Evolutionary conservation across 148 eudicot genomes (phyloP).

Genomic region (Diospyros lotus): DNA sequence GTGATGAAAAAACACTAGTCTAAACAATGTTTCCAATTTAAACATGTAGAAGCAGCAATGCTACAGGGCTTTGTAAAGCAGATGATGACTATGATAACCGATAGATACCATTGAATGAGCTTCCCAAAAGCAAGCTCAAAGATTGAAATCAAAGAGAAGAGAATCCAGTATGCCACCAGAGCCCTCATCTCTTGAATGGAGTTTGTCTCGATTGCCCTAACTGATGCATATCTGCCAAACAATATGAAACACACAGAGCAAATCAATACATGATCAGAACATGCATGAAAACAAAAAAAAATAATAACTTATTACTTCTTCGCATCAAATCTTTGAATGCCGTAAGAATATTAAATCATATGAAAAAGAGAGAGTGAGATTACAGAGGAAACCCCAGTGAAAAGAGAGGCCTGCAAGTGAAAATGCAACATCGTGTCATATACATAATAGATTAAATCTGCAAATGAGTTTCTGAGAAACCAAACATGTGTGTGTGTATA

Average conservation of each 20-base stretch:
- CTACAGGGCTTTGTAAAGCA: too few species aligned
- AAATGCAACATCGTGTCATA: neutral
- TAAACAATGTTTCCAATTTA: too few species aligned
- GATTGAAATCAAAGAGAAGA: constrained; percentile 15
- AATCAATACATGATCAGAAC: neutral
- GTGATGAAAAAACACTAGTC: too few species aligned
- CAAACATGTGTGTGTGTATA: neutral
- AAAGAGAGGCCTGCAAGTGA: constrained; percentile 25
- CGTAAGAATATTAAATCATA: too few species aligned
- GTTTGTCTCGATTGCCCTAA: constrained; percentile 6
- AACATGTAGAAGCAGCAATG: too few species aligned
- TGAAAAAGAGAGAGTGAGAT: constrained; percentile 13
- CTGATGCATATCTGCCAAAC: constrained; percentile 10
- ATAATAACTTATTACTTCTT: too few species aligned
- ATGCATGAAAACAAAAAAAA: neutral
- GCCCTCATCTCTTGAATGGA: constrained; percentile 5
- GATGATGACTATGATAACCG: neutral
- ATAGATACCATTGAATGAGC: constrained; percentile 8
- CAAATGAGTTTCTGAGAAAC: too few species aligned
- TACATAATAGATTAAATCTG: neutral
- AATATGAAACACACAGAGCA: too few species aligned
- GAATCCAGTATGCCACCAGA: constrained; percentile 11
- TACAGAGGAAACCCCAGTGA: constrained; percentile 30
- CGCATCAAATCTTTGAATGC: too few species aligned
- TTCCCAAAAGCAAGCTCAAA: constrained; percentile 10